Evolutionary conservation across 441 rosid species (phyloP), one percentile per base, ranked within the genome.

Genomic region (Erysimum cheiri): DNA sequence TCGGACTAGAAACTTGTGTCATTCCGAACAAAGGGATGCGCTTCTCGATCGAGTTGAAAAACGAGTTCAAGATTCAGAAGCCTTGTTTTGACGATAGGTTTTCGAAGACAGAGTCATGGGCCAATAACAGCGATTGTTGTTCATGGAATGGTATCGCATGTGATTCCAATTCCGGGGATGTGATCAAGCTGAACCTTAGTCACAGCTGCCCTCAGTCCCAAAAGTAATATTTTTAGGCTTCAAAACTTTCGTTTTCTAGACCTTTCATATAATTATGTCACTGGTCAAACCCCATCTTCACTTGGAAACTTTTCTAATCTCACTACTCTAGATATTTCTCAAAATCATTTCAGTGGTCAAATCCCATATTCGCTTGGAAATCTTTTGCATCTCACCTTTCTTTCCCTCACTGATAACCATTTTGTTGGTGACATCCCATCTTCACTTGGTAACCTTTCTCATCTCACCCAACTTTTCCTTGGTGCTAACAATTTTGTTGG

Each of bases 161-260:
- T 19, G 15, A 43, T 14, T 4, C 4, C 22, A 43, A 7, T 19
- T 14, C 48, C 48, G 48, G 48, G 22, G 48, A 43, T 6, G 48
- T 43, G 48, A 6, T 14, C 3, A 19, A 15, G 48, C 10, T 43
- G 15, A 19, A 43, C 48, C 22, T 43, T 43, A 14, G 22, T 43
- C 48, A 19, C 8, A 15, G 22, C 22, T 43, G 48, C 48, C 22
- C 15, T 43, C 15, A 19, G 15, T 43, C 14, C 10, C 3, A 43
- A 43, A 0, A 43, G 9, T 9, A 43, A 19, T 43, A 9, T 43
- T 15, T 43, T 43, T 43, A 43, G 1, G 4, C 10, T 14, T 43
- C 22, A 14, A 14, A 43, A 43, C 7, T 67, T 78, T 8, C 71
- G 44, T 56, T 56, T 10, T 32, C 41, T 55, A 14, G 54, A 49